These are phyloP conservation scores for Neonothopanus nambi DNA, from an alignment of 1,284 basidiomycete species.

Conservation along the genomic window DNA sequence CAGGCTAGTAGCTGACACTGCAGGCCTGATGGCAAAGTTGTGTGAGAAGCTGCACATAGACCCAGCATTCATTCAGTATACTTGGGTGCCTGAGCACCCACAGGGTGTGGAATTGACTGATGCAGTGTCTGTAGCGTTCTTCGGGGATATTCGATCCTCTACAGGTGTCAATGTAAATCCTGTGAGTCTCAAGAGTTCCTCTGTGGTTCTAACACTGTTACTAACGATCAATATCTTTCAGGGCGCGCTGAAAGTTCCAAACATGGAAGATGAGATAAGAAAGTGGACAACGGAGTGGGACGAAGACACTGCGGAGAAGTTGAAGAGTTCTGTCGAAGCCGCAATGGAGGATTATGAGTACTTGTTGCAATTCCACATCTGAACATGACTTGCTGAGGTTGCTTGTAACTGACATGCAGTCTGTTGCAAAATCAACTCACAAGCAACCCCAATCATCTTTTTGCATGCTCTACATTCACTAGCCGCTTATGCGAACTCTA, in stretches of 20 bases:
- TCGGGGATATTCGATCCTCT: conserved; percentile 3
- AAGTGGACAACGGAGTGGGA: conserved; percentile 14
- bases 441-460: no score
- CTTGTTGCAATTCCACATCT: conserved; percentile 3
- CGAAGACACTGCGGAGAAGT: conserved; percentile 2
- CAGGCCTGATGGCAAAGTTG: conserved; percentile 8
- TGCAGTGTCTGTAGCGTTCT: neutral
- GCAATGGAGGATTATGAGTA: conserved; percentile 15
- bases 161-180: conserved; percentile 5
- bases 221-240: neutral
- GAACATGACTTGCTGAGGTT: no score
- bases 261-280: conserved; percentile 5
- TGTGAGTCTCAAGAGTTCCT: conserved; percentile 3
- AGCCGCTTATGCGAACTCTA: no score
- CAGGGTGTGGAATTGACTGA: neutral
- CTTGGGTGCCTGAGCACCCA: conserved; percentile 3
- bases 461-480: no score
- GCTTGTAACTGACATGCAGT: no score
- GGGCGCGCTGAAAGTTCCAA: neutral
- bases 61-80: conserved; percentile 4
- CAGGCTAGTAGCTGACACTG: conserved; percentile 8
- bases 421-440: no score
- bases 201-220: neutral
- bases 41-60: conserved; percentile 3
- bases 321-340: conserved; percentile 6